Conservation (phyloP, 164 flowering plant species). For the Kalanchoe fedtschenkoi region DNA sequence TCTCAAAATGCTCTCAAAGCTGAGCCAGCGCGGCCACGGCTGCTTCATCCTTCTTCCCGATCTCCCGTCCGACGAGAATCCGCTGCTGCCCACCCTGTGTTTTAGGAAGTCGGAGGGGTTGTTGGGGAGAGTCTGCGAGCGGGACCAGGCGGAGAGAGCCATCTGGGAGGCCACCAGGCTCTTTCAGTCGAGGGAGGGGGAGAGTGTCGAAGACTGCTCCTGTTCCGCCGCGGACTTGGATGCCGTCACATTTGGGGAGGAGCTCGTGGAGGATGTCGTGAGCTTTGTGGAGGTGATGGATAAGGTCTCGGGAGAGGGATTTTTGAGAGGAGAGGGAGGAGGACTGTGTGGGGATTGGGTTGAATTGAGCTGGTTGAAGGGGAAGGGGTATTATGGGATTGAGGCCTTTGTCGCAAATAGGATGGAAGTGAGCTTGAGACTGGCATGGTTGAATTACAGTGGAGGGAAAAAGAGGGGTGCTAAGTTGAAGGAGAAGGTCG, state of each 20-base stretch:
- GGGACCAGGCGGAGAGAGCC: slow-evolving; percentile 21
- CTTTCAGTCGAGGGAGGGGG: slow-evolving; percentile 56
- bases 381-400: slow-evolving; percentile 67
- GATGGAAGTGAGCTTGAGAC: slow-evolving; percentile 66
- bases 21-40: slow-evolving; percentile 35
- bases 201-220: slow-evolving; percentile 17
- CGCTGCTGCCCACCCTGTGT: slow-evolving; percentile 48
- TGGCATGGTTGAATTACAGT: slow-evolving; percentile 61
- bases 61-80: slow-evolving; percentile 31
- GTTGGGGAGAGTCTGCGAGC: slow-evolving; percentile 37
- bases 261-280: slow-evolving; percentile 49
- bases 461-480: slow-evolving; percentile 50
- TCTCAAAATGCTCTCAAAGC: slow-evolving; percentile 44
- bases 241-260: slow-evolving; percentile 49
- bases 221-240: slow-evolving; percentile 27
- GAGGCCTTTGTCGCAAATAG: slow-evolving; percentile 72
- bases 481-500: slow-evolving; percentile 52
- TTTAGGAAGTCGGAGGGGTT: slow-evolving; percentile 60
- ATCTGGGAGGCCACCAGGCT: slow-evolving; percentile 31
- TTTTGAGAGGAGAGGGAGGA: slow-evolving; percentile 58
- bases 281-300: slow-evolving; percentile 64
- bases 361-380: slow-evolving; percentile 77
- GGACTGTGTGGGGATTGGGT: slow-evolving; percentile 54
- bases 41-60: slow-evolving; percentile 66
- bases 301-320: slow-evolving; percentile 46